phyloP scores from a whole-genome alignment of 371 early-diverging fungal species.

The Rhizopus arrhizus region DNA sequence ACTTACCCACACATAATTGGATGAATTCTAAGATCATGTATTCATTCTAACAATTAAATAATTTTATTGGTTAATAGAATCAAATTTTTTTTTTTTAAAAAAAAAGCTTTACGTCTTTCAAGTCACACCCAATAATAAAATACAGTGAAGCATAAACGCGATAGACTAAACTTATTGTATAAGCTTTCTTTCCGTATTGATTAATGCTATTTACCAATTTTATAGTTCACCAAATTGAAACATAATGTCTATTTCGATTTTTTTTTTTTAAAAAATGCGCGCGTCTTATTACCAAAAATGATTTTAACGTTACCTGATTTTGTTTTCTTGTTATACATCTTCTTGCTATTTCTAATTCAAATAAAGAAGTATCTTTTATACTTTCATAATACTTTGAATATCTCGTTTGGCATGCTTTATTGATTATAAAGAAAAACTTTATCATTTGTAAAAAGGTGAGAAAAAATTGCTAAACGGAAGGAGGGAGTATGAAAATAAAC shows the following conservation, averaged over 20 bases:
- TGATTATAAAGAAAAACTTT: slow-evolving; percentile 48
- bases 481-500: too few species aligned
- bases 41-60: too few species aligned
- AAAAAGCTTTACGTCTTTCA: too few species aligned
- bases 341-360: slow-evolving; percentile 41
- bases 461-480: too few species aligned
- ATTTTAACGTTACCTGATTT: slow-evolving; percentile 25
- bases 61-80: not conserved
- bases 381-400: slow-evolving; percentile 46
- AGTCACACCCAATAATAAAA: too few species aligned
- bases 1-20: too few species aligned
- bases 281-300: slow-evolving; percentile 11
- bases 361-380: slow-evolving; percentile 31
- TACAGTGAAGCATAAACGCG: too few species aligned
- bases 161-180: too few species aligned
- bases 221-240: too few species aligned
- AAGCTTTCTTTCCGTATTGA: not conserved
- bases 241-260: not conserved
- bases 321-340: slow-evolving; percentile 37
- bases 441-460: slow-evolving; percentile 22
- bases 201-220: not conserved
- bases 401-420: slow-evolving; percentile 49
- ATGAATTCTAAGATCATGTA: too few species aligned
- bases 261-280: not conserved
- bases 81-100: too few species aligned